Evolutionary conservation across 2,329 filamentous ascomycete genomes (phyloP), one percentile per base, ranked within the genome.

Genomic region (Delphinella strobiligena): DNA sequence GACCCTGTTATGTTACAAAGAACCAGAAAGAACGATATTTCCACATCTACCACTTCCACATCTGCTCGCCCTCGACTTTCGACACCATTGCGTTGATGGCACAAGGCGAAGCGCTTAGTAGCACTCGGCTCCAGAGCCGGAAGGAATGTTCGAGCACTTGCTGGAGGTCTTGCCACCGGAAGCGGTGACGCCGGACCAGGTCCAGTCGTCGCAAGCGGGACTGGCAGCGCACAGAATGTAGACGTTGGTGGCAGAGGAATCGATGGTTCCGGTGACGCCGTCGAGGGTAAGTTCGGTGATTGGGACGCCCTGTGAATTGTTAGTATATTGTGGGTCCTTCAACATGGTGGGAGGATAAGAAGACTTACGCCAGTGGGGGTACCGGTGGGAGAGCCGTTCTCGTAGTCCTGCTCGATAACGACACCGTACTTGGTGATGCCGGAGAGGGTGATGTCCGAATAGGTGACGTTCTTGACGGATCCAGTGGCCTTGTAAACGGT

Each of bases 321-420:
- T n/a, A n/a, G n/a, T n/a, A n/a, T n/a, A n/a, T n/a, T n/a, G n/a
- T n/a, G n/a, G n/a, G n/a, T n/a, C n/a, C n/a, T n/a, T n/a, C n/a
- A n/a, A n/a, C n/a, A n/a, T n/a, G n/a, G n/a, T n/a, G n/a, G n/a
- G n/a, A n/a, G n/a, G n/a, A n/a, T n/a, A n/a, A n/a, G n/a, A n/a
- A n/a, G n/a, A n/a, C n/a, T n/a, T n/a, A n/a, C n/a, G 18, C 49
- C 48, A 19, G 64, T 69, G 10, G 68, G 63, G 0, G 10, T 54
- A 14, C 67, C 67, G 5, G 58, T 64, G 3, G 63, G 61, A 31
- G 62, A 61, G 37, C 66, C 64, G 45, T 69, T 69, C 47, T 65
- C 56, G 48, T 75, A 75, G 52, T 75, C 70, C 59, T 78, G 74
- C 34, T 76, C 61, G 43, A 78, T 67, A 37, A 75, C 61, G 42